Percentiles rank a stretch among this genome's conserved stretches.
phyloP scores from a whole-genome alignment of 208 protist species.

The Phytomonas serpens region DNA sequence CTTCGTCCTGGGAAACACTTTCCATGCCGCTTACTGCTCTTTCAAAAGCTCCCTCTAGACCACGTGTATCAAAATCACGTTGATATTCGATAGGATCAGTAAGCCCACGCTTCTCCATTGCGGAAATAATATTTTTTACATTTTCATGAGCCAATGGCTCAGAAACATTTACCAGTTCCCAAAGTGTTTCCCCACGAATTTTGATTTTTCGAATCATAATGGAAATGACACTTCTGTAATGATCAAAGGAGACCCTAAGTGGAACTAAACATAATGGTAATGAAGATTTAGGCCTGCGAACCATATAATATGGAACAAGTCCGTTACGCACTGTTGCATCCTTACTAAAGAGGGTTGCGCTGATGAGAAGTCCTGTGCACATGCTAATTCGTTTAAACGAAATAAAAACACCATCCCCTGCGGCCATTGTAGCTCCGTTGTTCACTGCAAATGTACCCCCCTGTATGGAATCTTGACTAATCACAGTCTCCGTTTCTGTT shows the following conservation, averaged over 20 bases:
- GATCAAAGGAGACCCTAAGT: slow-evolving; percentile 20
- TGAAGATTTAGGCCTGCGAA: slow-evolving; percentile 27
- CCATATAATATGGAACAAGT: slow-evolving; percentile 54
- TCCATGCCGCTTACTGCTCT: slow-evolving; percentile 9
- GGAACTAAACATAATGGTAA: slow-evolving; percentile 48
- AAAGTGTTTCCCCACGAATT: slow-evolving; percentile 30
- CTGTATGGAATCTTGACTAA: background rate
- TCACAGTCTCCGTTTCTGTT: background rate
- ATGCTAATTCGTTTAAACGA: slow-evolving; percentile 38
- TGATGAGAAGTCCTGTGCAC: slow-evolving; percentile 43
- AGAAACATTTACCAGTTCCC: slow-evolving; percentile 69
- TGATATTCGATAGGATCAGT: slow-evolving; percentile 37
- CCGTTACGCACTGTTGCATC: slow-evolving; percentile 21
- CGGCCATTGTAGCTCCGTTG: slow-evolving; percentile 31
- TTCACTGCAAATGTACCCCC: slow-evolving; percentile 17
- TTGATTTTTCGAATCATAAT: slow-evolving; percentile 64
- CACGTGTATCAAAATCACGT: slow-evolving; percentile 23
- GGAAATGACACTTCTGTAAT: slow-evolving; percentile 35
- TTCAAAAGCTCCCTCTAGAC: slow-evolving; percentile 5
- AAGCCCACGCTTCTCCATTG: slow-evolving; percentile 49
- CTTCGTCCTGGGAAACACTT: slow-evolving; percentile 9
- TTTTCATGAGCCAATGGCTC: slow-evolving; percentile 37
- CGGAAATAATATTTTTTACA: slow-evolving; percentile 44
- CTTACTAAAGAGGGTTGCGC: slow-evolving; percentile 49
- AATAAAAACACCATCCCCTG: slow-evolving; percentile 56